These are phyloP conservation scores for Polymyxa betae DNA, from an alignment of 208 protist genomes.

Conservation along the genomic window DNA sequence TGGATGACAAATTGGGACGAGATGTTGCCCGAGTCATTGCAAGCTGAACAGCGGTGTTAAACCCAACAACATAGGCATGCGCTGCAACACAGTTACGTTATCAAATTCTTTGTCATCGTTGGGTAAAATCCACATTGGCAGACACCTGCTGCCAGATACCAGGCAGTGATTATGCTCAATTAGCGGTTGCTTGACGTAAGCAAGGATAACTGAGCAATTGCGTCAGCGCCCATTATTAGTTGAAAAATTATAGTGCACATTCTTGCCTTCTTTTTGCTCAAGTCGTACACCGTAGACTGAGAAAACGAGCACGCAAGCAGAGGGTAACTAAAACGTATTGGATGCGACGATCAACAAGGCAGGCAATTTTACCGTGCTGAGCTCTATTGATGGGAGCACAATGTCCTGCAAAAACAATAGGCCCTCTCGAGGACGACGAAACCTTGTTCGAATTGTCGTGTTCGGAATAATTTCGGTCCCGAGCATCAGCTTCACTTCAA, in stretches of 20 bases:
- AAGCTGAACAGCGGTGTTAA: neutral
- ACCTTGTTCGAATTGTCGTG: slow-evolving; percentile 42
- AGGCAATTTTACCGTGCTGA: slow-evolving; percentile 3
- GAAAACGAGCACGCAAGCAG: neutral
- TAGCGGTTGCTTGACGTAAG: slow-evolving; percentile 40
- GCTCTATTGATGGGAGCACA: neutral
- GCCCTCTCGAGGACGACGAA: slow-evolving; percentile 5
- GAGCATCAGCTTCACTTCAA: slow-evolving; percentile 36
- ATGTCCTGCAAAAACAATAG: slow-evolving; percentile 49
- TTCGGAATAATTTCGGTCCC: neutral
- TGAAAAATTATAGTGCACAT: neutral
- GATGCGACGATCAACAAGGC: neutral
- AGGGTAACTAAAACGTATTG: neutral
- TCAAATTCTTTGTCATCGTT: slow-evolving; percentile 35
- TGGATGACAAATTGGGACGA: neutral
- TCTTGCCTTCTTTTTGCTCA: slow-evolving; percentile 16
- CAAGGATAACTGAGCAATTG: neutral
- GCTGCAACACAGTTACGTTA: slow-evolving; percentile 22
- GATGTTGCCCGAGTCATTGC: neutral
- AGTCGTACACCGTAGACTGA: slow-evolving; percentile 24
- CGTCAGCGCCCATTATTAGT: neutral
- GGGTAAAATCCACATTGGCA: slow-evolving; percentile 9
- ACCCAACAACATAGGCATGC: neutral
- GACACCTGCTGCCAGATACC: neutral
- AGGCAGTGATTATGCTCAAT: slow-evolving; percentile 23